These are phyloP conservation scores for Amoebophrya sp. DNA, from an alignment of 169 alveolate genomes.

Conservation along the genomic window DNA sequence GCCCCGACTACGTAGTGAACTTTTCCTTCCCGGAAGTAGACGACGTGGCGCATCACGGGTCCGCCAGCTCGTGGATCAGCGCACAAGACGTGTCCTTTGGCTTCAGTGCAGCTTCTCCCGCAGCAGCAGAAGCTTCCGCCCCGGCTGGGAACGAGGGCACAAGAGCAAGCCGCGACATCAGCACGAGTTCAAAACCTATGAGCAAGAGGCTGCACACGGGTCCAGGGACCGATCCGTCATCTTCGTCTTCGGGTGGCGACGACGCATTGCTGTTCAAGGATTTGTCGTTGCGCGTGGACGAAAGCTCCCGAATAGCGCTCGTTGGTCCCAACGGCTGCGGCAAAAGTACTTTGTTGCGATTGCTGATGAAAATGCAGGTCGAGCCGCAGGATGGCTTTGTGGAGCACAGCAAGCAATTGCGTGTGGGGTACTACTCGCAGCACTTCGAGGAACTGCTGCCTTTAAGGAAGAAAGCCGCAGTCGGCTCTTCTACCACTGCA, in stretches of 20 bases:
- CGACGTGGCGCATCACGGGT: background rate
- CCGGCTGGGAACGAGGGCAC: too few species aligned
- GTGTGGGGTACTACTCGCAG: conserved; percentile 84
- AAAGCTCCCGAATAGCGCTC: conserved; percentile 78
- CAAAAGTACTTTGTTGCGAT: conserved; percentile 83
- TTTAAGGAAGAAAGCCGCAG: background rate
- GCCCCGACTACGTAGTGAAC: background rate
- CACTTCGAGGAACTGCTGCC: conserved; percentile 73
- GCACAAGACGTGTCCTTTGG: background rate
- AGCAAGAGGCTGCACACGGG: too few species aligned
- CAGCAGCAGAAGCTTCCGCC: too few species aligned
- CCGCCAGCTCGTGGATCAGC: background rate
- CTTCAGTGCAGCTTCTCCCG: too few species aligned
- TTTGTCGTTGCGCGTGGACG: conserved; percentile 50
- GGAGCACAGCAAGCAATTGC: conserved; percentile 75
- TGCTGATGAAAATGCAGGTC: conserved; percentile 73
- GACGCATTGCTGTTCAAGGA: conserved; percentile 49
- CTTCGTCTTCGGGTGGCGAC: conserved; percentile 27
- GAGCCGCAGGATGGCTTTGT: conserved; percentile 74
- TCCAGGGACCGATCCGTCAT: background rate
- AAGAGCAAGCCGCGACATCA: background rate
- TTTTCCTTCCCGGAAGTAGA: background rate
- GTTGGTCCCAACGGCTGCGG: conserved; percentile 95
- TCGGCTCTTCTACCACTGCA: too few species aligned
- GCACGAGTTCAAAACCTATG: background rate